Base-by-base conservation (phyloP, 2,329 filamentous ascomycete genomes). In the Chaetomium globosum region DNA sequence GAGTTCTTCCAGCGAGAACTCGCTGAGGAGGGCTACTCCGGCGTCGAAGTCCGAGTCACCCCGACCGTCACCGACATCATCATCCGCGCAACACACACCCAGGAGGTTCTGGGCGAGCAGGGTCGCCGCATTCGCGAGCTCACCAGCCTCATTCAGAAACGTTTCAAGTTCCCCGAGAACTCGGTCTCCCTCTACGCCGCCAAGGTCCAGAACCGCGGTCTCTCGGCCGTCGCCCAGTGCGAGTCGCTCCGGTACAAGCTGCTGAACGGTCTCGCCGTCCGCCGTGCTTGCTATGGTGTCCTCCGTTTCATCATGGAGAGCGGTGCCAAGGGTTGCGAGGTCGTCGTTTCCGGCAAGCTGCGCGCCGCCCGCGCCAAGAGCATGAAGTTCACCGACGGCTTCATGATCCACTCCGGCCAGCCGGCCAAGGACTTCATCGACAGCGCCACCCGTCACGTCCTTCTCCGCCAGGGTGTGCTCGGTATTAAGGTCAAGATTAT, bases 401-500 rank as follows among this genome's bases (percentile, higher is more conserved):
- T 99, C 92, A 99, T 99, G 95, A 99, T 99, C 85, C 95, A 99
- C 92, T 99, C 95, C 78, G 95, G 95, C 85, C 95, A 99, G 83
- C 95, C 95, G 79, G 95, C 94, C 79, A 94, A 96, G 85, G 95
- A 99, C 85, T 99, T 99, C 87, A 99, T 99, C 82, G 95, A 99
- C 87, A 87, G 85, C 78, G 96, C 96, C 76, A 98, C 95, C 78
- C 95, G 95, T 77, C 95, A 99, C 92, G 95, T 99, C 77, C 93
- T 99, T 74, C 93, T 99, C 82, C 92, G 96, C 85, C 95, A 99
- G 87, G 95, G 95, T 91, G 95, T 99, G 74, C 87, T 99, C 74
- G 95, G 95, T 85, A 99, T 99, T 87, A 99, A 99, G 89, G 95
- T 99, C 83, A 99, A 99, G 93, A 99, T 99, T 86, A 99, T 99